Evolutionary conservation across 371 early-diverging fungal genomes (phyloP).

Genomic region (Mortierella sp.): DNA sequence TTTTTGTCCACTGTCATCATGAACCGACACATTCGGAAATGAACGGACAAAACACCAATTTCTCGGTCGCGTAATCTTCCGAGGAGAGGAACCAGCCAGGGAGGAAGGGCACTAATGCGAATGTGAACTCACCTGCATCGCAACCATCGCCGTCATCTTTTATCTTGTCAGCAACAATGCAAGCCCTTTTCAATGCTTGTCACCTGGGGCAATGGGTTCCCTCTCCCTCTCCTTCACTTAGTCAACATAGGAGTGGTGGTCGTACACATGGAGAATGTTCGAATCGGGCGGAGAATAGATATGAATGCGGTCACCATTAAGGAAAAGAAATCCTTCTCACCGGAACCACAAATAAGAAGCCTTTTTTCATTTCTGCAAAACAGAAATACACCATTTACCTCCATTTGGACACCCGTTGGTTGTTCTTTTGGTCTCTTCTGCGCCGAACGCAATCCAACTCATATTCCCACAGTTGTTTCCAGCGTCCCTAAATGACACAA

Average conservation of each 20-base stretch:
- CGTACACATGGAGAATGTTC: not conserved
- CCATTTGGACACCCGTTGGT: conserved; percentile 5
- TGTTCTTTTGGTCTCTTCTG: not conserved
- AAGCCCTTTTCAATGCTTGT: no score
- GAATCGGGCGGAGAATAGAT: not conserved
- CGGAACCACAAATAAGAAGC: conserved; percentile 4
- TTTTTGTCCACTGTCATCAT: not conserved
- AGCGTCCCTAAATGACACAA: not conserved
- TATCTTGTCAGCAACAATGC: no score
- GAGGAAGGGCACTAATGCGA: not conserved
- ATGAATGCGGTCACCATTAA: not conserved
- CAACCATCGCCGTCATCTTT: no score
- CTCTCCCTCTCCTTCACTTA: no score
- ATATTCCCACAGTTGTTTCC: not conserved
- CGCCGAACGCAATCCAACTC: not conserved
- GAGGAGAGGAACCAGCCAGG: not conserved
- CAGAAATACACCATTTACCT: not conserved
- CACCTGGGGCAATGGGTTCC: not conserved
- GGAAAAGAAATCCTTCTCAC: not conserved
- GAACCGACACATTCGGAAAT: conserved; percentile 3
- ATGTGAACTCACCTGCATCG: not conserved
- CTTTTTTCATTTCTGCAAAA: not conserved
- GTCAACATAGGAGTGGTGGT: no score
- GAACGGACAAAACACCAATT: not conserved
- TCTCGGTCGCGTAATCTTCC: conserved; percentile 11